Conservation (phyloP, 2,329 filamentous ascomycete species). For the Akanthomyces uredinophilus region DNA sequence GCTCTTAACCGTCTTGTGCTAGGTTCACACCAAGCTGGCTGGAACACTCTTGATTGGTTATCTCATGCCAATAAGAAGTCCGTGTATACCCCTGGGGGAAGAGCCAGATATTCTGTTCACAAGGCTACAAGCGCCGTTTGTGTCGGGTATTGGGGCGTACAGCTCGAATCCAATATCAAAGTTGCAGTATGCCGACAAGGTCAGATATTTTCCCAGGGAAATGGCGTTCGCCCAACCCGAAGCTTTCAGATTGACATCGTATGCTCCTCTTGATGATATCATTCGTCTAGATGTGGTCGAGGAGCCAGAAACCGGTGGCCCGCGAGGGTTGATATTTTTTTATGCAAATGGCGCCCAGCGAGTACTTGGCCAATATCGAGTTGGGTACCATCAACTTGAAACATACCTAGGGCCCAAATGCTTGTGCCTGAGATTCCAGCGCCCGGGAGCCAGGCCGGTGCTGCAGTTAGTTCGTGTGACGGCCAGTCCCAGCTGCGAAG, state of each 20-base stretch:
- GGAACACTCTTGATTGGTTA: background rate
- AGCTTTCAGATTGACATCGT: background rate
- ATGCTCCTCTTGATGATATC: background rate
- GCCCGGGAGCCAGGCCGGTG: no score
- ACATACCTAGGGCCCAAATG: background rate
- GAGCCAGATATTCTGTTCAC: conserved; percentile 2
- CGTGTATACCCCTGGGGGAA: background rate
- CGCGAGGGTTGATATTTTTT: background rate
- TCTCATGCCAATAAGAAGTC: background rate
- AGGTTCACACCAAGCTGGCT: conserved; percentile 2
- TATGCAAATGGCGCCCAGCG: background rate
- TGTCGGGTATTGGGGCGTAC: background rate
- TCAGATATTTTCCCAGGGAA: background rate
- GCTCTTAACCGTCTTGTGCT: background rate
- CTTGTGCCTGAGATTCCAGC: background rate
- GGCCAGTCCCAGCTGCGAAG: background rate
- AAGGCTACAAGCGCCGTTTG: background rate
- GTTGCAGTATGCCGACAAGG: background rate
- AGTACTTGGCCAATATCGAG: background rate
- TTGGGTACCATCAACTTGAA: background rate
- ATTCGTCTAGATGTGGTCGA: background rate
- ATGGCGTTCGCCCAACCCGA: background rate
- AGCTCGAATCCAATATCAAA: background rate
- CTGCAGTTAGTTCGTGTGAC: background rate
- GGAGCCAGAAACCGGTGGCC: background rate